Conservation (phyloP, 2,329 filamentous ascomycete genomes). For the Penicillium sp. region DNA sequence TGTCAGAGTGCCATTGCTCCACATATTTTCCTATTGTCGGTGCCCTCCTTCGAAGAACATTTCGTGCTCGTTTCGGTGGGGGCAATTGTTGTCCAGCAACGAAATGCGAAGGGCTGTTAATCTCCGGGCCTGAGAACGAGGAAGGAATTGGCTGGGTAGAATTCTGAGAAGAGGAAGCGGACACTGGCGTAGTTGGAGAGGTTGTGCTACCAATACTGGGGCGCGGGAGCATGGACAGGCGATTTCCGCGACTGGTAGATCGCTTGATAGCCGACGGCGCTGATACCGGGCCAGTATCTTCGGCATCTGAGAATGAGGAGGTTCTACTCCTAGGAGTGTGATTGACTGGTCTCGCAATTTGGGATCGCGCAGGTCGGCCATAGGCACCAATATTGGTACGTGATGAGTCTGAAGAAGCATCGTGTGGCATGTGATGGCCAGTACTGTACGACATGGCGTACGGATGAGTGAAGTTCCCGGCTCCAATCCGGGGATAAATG, state of each 20-base stretch:
- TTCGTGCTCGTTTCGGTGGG: conserved; percentile 31
- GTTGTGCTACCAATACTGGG: conserved; percentile 24
- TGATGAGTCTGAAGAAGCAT: conserved; percentile 26
- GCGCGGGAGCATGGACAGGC: conserved; percentile 32
- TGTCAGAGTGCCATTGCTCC: conserved; percentile 24
- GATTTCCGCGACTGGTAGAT: conserved; percentile 24
- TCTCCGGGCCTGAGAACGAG: conserved; percentile 15
- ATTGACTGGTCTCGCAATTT: conserved; percentile 27
- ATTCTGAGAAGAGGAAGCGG: conserved; percentile 13
- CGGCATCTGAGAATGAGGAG: conserved; percentile 31
- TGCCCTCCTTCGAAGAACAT: conserved; percentile 44
- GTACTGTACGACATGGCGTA: conserved; percentile 39
- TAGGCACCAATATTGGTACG: conserved; percentile 19
- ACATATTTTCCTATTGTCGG: conserved; percentile 41
- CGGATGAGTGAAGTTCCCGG: conserved; percentile 25
- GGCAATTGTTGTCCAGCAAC: conserved; percentile 16
- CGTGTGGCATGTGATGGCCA: conserved; percentile 32
- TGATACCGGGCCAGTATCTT: conserved; percentile 20
- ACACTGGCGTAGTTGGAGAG: conserved; percentile 17
- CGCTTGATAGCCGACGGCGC: conserved; percentile 21
- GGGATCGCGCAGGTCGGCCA: conserved; percentile 24
- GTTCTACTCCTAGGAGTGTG: conserved; percentile 22
- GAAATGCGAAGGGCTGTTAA: conserved; percentile 12
- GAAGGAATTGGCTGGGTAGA: conserved; percentile 12
- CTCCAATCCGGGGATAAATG: conserved; percentile 29